A percentile compares a stretch with the other conserved stretches of the same genome.
Evolutionary conservation across 345 rosid species (phyloP).

Genomic region (Xanthoceras sorbifolium): DNA sequence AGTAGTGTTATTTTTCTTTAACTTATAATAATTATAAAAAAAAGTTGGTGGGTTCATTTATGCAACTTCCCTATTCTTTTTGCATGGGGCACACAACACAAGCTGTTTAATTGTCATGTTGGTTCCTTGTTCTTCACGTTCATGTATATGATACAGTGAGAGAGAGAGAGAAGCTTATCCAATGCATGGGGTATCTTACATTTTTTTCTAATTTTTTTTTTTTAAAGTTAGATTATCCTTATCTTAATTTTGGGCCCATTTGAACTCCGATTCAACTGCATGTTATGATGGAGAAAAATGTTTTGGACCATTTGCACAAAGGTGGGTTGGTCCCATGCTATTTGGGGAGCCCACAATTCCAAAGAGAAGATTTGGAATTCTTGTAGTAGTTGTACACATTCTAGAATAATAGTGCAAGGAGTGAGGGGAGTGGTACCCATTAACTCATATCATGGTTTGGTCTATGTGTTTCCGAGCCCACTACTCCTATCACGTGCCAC

Average conservation of each 20-base stretch:
- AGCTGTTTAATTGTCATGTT: background rate
- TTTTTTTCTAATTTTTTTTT: background rate
- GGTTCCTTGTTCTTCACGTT: constrained; percentile 12
- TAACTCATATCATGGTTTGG: background rate
- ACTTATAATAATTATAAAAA: too few relatives aligned
- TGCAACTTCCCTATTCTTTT: too few relatives aligned
- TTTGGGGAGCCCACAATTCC: background rate
- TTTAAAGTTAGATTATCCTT: background rate
- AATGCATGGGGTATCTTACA: constrained; percentile 4
- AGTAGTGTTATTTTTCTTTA: too few relatives aligned
- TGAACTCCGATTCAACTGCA: background rate
- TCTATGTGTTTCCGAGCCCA: constrained; percentile 1
- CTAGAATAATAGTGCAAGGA: background rate
- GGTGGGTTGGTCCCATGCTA: background rate
- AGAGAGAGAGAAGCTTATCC: background rate
- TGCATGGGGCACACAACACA: background rate
- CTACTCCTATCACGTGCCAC: constrained; percentile 1
- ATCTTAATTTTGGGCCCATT: background rate
- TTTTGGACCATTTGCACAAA: constrained; percentile 2
- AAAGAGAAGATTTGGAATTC: background rate
- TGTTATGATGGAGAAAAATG: background rate
- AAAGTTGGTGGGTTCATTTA: too few relatives aligned
- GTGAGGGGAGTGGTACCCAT: background rate
- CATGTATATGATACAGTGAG: background rate
- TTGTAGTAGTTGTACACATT: background rate